Evolutionary conservation across 192 early-diverging fungal genomes (phyloP), one percentile per base, ranked within the genome.

Genomic region (Coemansia sp.): DNA sequence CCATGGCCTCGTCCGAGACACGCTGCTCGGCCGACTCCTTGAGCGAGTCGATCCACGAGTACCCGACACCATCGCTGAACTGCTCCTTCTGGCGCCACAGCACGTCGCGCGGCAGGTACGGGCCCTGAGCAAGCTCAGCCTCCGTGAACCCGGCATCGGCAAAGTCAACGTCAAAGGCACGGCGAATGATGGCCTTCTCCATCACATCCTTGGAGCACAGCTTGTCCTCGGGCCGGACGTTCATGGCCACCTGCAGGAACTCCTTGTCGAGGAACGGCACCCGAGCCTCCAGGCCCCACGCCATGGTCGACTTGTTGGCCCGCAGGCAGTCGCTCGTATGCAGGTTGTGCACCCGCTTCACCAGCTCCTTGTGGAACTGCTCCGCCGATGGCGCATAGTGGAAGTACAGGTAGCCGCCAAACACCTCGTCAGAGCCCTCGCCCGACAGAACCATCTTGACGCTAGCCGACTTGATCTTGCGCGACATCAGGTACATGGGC

Each of bases 61-160:
- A 98, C 14, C 96, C 96, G 28, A 98, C 96, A 49, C 96, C 96
- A 53, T 98, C 96, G 28, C 85, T 88, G 81, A 98, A 96, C 71
- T 98, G 95, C 74, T 98, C 95, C 83, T 98, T 95, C 72, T 96
- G 96, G 53, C 94, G 82, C 94, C 94, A 98, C 25, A 98, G 81
- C 42, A 98, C 85, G 23, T 86, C 84, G 41, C 74, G 78, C 6
- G 93, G 93, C 46, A 95, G 78, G 60, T 94, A 98, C 16, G 91
- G 90, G 14, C 71, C 71, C 74, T 69, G 38, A 11, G 51, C 56
- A 13, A 75, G 49, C 60, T 75, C 64, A 44, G 67, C 56, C 12
- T 35, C 38, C 22, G 71, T 75, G 12, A 75, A 75, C 10, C 64
- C 60, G 14, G 81, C 82, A 14, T 82, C 85, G 14, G 82, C 82